Evolutionary conservation across 108 stramenopile species (phyloP).

Genomic region (Fistulifera pelliculosa): DNA sequence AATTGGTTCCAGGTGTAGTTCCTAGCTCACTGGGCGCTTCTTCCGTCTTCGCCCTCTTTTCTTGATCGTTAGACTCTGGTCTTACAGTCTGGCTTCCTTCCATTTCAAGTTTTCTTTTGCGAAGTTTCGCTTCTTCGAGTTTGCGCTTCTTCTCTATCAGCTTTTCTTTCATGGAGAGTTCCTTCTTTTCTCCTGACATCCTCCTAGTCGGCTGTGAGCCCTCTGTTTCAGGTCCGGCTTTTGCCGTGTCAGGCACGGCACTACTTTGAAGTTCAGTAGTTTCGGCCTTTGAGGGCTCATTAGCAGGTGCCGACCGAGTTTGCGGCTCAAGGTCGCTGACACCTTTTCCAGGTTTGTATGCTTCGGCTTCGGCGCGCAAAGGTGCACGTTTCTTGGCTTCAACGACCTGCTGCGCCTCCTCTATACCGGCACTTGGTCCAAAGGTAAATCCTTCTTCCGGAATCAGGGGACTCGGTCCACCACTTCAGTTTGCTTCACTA

Average conservation of each 20-base stretch:
- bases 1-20: neutral
- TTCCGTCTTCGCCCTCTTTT: neutral
- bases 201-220: conserved; percentile 11
- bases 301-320: no score
- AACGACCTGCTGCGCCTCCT: neutral
- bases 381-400: no score
- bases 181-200: conserved; percentile 24
- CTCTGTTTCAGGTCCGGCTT: neutral
- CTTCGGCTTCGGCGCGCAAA: conserved; percentile 3
- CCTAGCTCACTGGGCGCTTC: neutral
- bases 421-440: conserved; percentile 27
- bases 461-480: conserved; percentile 15
- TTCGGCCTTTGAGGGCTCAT: neutral
- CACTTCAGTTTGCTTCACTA: conserved; percentile 3
- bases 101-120: conserved; percentile 4
- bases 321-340: neutral
- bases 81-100: neutral
- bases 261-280: no score
- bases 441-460: conserved; percentile 53
- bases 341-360: neutral
- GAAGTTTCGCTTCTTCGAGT: conserved; percentile 19
- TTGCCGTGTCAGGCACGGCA: neutral
- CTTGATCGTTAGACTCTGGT: neutral
- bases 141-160: conserved; percentile 42
- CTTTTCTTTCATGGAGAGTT: conserved; percentile 35